phyloP scores from a whole-genome alignment of 1,284 basidiomycete species.

The Cryptococcus hybrid region DNA sequence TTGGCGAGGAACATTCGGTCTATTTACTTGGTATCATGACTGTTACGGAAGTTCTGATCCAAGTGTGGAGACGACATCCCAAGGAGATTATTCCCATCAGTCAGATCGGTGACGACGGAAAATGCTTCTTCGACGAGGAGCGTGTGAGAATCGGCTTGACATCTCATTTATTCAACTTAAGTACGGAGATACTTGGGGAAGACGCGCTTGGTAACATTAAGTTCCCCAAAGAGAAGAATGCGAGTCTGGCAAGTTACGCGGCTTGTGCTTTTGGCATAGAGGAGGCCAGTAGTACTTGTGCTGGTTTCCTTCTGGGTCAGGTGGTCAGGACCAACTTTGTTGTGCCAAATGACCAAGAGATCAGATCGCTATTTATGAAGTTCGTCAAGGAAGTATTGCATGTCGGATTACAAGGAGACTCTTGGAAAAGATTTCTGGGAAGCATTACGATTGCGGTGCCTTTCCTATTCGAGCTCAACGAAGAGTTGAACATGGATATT shows the following conservation, averaged over 20 bases:
- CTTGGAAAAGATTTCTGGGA: slow-evolving; percentile 32
- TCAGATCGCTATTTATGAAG: slow-evolving; percentile 9
- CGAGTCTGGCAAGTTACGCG: background rate
- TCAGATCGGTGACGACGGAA: slow-evolving; percentile 18
- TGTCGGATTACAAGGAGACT: slow-evolving; percentile 16
- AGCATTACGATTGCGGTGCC: slow-evolving; percentile 41
- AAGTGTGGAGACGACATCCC: slow-evolving; percentile 35
- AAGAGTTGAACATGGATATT: slow-evolving; percentile 33
- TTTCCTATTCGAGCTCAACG: slow-evolving; percentile 32
- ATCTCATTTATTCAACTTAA: slow-evolving; percentile 22
- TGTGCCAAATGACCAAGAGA: slow-evolving; percentile 8
- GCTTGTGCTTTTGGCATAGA: background rate
- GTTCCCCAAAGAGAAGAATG: slow-evolving; percentile 2
- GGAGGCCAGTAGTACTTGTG: slow-evolving; percentile 10
- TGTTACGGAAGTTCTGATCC: slow-evolving; percentile 22
- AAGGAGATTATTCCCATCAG: slow-evolving; percentile 17
- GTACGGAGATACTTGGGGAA: slow-evolving; percentile 21
- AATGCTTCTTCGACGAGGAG: slow-evolving; percentile 18
- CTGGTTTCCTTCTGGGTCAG: slow-evolving; percentile 28
- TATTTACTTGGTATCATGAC: slow-evolving; percentile 21
- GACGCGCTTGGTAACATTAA: slow-evolving; percentile 13
- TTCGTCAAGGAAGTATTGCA: slow-evolving; percentile 22
- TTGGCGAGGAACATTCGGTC: slow-evolving; percentile 6
- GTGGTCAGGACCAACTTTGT: slow-evolving; percentile 26
- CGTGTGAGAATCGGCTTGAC: slow-evolving; percentile 21